Conservation (phyloP, 1,284 basidiomycete species). For the Ganoderma resinaceum region DNA sequence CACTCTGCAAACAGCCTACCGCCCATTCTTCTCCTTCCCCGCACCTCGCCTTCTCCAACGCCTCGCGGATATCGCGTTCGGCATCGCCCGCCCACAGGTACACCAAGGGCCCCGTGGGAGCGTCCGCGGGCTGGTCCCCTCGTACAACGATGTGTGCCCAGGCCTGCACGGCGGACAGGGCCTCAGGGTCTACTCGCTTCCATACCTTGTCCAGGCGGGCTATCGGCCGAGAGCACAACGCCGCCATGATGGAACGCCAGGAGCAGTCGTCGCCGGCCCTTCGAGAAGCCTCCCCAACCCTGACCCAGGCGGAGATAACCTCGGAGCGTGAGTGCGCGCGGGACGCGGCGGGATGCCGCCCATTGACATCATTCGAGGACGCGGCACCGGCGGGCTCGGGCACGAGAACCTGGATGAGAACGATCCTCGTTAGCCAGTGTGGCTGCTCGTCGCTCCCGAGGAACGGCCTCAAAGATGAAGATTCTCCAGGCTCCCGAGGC, state of each 20-base stretch:
- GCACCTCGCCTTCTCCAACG: conserved; percentile 50
- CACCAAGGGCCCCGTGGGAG: conserved; percentile 52
- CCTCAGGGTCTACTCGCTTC: conserved; percentile 70
- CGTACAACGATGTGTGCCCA: conserved; percentile 63
- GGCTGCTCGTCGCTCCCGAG: conserved; percentile 74
- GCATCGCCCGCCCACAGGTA: conserved; percentile 75
- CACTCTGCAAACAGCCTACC: conserved; percentile 49
- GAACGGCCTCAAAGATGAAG: conserved; percentile 44
- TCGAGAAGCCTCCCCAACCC: conserved; percentile 74
- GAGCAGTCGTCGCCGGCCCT: conserved; percentile 75
- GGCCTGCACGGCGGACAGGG: conserved; percentile 62
- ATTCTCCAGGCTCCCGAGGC: conserved; percentile 14
- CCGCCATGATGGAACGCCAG: conserved; percentile 74
- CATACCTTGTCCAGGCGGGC: conserved; percentile 80
- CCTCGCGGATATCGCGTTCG: conserved; percentile 47
- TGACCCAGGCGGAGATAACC: conserved; percentile 73
- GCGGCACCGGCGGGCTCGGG: conserved; percentile 48
- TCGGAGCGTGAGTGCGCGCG: conserved; percentile 74
- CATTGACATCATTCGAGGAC: conserved; percentile 38
- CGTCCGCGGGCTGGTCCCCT: conserved; percentile 40
- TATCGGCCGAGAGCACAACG: conserved; percentile 73
- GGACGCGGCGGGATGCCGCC: conserved; percentile 50
- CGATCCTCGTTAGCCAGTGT: conserved; percentile 79
- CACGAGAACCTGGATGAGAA: conserved; percentile 73
- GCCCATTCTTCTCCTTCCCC: conserved; percentile 52